These are phyloP conservation scores for Dendrocalamus sinicus DNA, from an alignment of 176 grass and related monocot species.

Conservation along the genomic window DNA sequence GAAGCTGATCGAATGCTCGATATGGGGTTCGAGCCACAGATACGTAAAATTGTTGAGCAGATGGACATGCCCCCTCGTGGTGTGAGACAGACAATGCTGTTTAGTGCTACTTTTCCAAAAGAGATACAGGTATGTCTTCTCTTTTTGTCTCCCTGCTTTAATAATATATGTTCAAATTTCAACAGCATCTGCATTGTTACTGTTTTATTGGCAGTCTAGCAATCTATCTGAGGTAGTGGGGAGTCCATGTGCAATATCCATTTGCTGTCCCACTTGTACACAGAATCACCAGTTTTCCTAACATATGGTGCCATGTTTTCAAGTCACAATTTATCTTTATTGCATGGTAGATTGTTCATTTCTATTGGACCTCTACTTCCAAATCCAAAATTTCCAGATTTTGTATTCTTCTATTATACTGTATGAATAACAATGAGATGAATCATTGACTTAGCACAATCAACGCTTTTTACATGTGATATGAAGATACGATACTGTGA, in stretches of 20 bases:
- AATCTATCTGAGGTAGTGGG: conserved; percentile 2
- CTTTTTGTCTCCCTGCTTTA: background rate
- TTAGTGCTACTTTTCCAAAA: conserved; percentile 97
- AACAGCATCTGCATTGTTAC: background rate
- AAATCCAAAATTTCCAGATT: background rate
- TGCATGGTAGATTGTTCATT: background rate
- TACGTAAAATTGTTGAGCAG: conserved; percentile 92
- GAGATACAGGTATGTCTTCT: conserved; percentile 79
- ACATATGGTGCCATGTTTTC: background rate
- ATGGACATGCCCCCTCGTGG: conserved; percentile 90
- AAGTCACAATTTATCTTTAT: background rate
- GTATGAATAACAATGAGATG: background rate
- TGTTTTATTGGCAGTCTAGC: background rate
- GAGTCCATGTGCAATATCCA: background rate
- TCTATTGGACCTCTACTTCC: background rate
- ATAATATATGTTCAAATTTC: background rate
- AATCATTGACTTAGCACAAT: background rate
- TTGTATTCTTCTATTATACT: background rate
- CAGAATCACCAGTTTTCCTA: background rate
- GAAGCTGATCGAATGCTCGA: conserved; percentile 98
- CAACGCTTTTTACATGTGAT: background rate
- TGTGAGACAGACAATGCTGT: conserved; percentile 91
- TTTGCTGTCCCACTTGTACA: background rate
- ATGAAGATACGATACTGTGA: background rate
- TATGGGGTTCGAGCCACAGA: conserved; percentile 99